Evolutionary conservation across 257 asterid genomes (phyloP), one percentile per base, ranked within the genome.

Genomic region (Solanum rostratum): DNA sequence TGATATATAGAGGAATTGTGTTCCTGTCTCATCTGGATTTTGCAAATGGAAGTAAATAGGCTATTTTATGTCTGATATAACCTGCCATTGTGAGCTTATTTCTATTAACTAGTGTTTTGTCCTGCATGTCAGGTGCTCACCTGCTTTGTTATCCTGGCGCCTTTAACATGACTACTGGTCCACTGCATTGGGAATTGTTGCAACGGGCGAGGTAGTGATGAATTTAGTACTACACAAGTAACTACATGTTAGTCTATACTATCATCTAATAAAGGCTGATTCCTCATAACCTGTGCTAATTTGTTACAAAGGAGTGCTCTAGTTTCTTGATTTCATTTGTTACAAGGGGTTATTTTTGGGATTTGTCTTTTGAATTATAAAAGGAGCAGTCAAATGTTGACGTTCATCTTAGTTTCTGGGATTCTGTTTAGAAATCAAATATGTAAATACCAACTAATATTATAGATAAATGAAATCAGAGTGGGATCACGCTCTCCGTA

Each of bases 121-220:
- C 80, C 49, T 84, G 46, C 73, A 79, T 84, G 71, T 60, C 89
- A 95, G 98, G 97, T 82, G 98, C 97, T 85, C 98, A 95, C 91
- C 88, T 95, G 93, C 89, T 95, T 70, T 93, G 98, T 87, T 93
- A 92, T 88, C 98, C 98, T 81, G 98, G 97, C 84, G 97, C 97
- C 84, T 95, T 95, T 89, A 95, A 95, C 95, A 95, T 93, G 98
- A 93, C 98, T 63, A 95, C 97, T 82, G 98, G 98, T 82, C 98
- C 98, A 59, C 91, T 93, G 66, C 98, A 93, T 84, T 93, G 98
- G 98, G 98, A 95, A 85, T 84, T 95, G 83, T 86, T 92, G 91
- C 98, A 93, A 88, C 90, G 98, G 86, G 97, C 98, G 54, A 92
- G 98, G 98, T 95, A 90, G 88, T 86, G 24, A 46, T 62, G 30